Evolutionary conservation across 1,139 yeast species (phyloP).

Genomic region (Debaryomyces psychrophilus): DNA sequence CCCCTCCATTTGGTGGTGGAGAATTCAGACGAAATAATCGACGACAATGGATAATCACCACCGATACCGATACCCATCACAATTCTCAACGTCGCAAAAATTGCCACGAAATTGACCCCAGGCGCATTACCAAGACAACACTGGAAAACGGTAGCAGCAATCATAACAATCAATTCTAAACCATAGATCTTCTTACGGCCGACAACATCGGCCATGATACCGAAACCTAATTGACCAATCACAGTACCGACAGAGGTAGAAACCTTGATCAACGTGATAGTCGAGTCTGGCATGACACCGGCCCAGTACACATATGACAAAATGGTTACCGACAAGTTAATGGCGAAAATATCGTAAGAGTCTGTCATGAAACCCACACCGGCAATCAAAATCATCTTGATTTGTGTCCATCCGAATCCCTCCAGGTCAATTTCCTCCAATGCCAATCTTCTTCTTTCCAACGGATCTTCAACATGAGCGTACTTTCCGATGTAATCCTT

Average conservation of each 20-base stretch:
- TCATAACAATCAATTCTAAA: slow-evolving; percentile 82
- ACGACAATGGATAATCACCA: slow-evolving; percentile 98
- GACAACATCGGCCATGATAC: slow-evolving; percentile 77
- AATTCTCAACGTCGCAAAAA: slow-evolving; percentile 75
- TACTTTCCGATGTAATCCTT: slow-evolving; percentile 83
- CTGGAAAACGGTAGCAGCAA: slow-evolving; percentile 77
- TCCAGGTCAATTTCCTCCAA: slow-evolving; percentile 86
- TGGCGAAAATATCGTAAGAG: slow-evolving; percentile 89
- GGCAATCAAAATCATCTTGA: slow-evolving; percentile 84
- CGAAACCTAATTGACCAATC: slow-evolving; percentile 87
- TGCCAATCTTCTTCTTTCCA: slow-evolving; percentile 88
- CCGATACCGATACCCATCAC: slow-evolving; percentile 97
- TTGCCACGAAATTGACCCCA: slow-evolving; percentile 71
- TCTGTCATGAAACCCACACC: slow-evolving; percentile 95
- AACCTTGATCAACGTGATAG: slow-evolving; percentile 75
- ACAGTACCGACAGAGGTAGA: slow-evolving; percentile 95
- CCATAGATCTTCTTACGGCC: slow-evolving; percentile 92
- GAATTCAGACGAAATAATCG: slow-evolving; percentile 86
- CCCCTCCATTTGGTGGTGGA: slow-evolving; percentile 95
- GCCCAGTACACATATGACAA: slow-evolving; percentile 78
- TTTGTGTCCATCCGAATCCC: slow-evolving; percentile 84
- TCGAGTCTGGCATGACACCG: slow-evolving; percentile 62
- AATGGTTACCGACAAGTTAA: slow-evolving; percentile 78
- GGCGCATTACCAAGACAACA: slow-evolving; percentile 70
- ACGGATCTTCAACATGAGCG: slow-evolving; percentile 82